Evolutionary conservation across 163 green algal species (phyloP), one percentile per base, ranked within the genome.

Genomic region (Coccomyxa subellipsoidea): DNA sequence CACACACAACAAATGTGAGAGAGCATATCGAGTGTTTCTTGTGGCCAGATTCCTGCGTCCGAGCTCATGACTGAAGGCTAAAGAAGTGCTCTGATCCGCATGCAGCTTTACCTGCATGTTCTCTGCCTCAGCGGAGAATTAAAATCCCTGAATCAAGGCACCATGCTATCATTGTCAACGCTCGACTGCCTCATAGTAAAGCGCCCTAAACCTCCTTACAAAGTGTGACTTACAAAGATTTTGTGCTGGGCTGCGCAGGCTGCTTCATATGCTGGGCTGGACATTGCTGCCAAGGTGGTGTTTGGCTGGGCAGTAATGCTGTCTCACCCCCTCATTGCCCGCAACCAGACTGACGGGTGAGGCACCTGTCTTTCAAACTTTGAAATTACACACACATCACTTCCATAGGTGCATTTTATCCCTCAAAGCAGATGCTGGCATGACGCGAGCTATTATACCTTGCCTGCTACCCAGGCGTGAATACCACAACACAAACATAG

Each of bases 281-380:
- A 84, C 80, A 76, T 84, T 66, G 70, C 53, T 76, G 80, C 80
- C 23, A 84, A 84, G 71, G 80, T 80, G 25, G 76, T 84, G 29
- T 84, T 84, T 54, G 80, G 80, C 32, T 84, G 40, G 40, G 29
- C 77, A 1, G 38, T 84, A 38, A 80, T 84, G 39, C 25, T 54
- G 4, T n/a, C 38, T 0, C 37, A 34, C 9, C 29, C 39, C 21
- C 70, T 76, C 25, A 75, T 84, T 10, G 21, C 66, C 27, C 1
- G 1, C 1, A 34, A 34, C 8, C n/a, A 32, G 2, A 73, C 27
- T 1, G 66, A 73, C 18, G 66, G 66, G n/a, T 73, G 8, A 73
- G 66, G 27, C 27, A 34, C 1, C 27, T 0, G 31, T 18, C n/a
- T 73, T 73, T 4, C 66, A 73, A 36, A 23, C 10, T 8, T 7